Percentiles rank a stretch among this genome's conserved stretches.
Conservation (phyloP, 495 filamentous ascomycete species). For the Pseudoneurospora amorphoporcata region DNA sequence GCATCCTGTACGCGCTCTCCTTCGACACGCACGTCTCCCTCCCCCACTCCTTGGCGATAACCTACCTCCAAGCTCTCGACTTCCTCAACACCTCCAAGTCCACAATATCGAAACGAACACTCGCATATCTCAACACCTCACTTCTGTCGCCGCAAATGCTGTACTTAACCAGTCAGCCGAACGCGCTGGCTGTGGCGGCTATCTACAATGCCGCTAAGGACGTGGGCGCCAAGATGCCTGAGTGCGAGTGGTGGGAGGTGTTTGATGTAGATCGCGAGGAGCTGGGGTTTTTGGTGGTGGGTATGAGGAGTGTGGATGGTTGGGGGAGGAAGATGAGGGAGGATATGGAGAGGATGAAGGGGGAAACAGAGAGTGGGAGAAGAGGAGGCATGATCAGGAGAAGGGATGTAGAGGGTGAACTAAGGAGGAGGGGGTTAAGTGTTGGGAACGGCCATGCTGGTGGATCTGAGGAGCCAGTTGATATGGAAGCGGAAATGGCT, state of each 20-base stretch:
- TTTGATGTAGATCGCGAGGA: conserved; percentile 98
- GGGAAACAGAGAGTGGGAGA: conserved; percentile 5
- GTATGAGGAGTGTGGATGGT: conserved; percentile 66
- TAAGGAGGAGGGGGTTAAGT: conserved; percentile 32
- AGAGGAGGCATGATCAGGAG: conserved; percentile 30
- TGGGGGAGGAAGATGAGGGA: conserved; percentile 44
- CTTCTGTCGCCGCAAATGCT: conserved; percentile 80
- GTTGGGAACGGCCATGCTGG: conserved; percentile 19
- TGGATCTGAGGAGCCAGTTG: conserved; percentile 31
- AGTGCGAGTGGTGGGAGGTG: conserved; percentile 89
- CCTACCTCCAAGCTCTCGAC: conserved; percentile 83
- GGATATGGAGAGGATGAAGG: conserved; percentile 18
- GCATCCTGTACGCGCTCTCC: conserved; percentile 61
- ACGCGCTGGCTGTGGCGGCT: conserved; percentile 73
- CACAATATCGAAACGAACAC: conserved; percentile 47
- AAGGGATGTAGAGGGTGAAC: conserved; percentile 29
- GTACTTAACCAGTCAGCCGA: conserved; percentile 86
- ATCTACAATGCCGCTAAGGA: conserved; percentile 86
- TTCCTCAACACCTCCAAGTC: conserved; percentile 29
- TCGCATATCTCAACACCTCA: conserved; percentile 73
- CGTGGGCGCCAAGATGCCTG: conserved; percentile 62
- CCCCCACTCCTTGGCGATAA: conserved; percentile 81
- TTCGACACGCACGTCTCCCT: conserved; percentile 78
- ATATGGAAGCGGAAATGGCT: conserved; percentile 52
- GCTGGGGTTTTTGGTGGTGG: conserved; percentile 85